A percentile compares a stretch with the other conserved stretches of the same genome.
These are phyloP conservation scores for Allantophomopsis cytisporea DNA, from an alignment of 2,329 filamentous ascomycete genomes.

Conservation along the genomic window DNA sequence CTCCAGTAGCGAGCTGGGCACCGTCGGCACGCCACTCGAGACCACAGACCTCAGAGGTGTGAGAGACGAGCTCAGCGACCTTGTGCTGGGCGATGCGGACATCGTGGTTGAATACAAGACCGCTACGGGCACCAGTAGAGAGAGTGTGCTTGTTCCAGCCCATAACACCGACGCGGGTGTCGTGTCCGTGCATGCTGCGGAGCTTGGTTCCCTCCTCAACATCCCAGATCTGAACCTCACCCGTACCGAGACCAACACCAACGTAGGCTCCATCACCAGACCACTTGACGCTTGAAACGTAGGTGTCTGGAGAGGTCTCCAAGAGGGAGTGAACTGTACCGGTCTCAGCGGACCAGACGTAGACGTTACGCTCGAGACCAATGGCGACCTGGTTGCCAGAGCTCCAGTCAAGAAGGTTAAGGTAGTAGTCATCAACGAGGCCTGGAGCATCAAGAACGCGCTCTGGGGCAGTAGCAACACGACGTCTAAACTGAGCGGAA, in stretches of 20 bases:
- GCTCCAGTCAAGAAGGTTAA: slow-evolving; percentile 97
- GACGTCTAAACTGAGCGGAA: slow-evolving; percentile 78
- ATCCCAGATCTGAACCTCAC: slow-evolving; percentile 99
- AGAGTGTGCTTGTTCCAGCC: slow-evolving; percentile 98
- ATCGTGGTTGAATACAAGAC: slow-evolving; percentile 96
- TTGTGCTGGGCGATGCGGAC: slow-evolving; percentile 97
- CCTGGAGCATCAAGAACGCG: slow-evolving; percentile 93
- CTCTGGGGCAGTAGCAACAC: slow-evolving; percentile 88
- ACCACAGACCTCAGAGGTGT: slow-evolving; percentile 95
- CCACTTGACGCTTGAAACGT: slow-evolving; percentile 98
- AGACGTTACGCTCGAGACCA: slow-evolving; percentile 90
- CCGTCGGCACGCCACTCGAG: slow-evolving; percentile 96
- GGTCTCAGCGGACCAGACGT: slow-evolving; percentile 95
- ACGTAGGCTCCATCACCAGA: slow-evolving; percentile 95
- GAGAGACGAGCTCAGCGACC: slow-evolving; percentile 88
- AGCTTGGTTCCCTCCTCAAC: slow-evolving; percentile 91
- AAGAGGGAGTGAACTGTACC: slow-evolving; percentile 80
- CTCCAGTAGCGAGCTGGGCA: slow-evolving; percentile 90
- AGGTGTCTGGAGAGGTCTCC: slow-evolving; percentile 81
- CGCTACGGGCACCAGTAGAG: slow-evolving; percentile 87
- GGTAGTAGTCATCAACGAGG: slow-evolving; percentile 95
- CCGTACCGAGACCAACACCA: slow-evolving; percentile 83
- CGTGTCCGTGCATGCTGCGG: slow-evolving; percentile 96
- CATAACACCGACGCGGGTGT: slow-evolving; percentile 94
- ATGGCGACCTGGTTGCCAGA: slow-evolving; percentile 97